Evolutionary conservation across 495 filamentous ascomycete species (phyloP), one percentile per base, ranked within the genome.

Genomic region (Penicillium lividum): DNA sequence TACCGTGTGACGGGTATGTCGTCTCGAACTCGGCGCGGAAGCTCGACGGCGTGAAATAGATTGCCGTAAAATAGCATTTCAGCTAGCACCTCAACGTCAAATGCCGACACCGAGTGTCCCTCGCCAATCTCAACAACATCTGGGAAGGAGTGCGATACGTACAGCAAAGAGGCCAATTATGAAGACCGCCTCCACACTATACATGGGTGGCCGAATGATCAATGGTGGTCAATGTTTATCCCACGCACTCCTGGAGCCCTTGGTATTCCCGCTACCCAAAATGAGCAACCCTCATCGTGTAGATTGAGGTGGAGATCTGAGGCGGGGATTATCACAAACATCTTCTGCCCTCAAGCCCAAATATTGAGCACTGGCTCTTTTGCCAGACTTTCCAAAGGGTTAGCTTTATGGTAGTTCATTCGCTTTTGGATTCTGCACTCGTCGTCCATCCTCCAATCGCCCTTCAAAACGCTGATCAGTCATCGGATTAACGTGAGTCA

Each of bases 1-100:
- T 51, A 33, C 48, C 48, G 30, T 51, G 11, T 51, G 48, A 51
- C 30, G 48, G 48, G 48, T 51, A 40, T 40, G n/a, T 36, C 36
- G 36, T 40, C 36, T 49, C 3, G 27, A 49, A 13, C 31, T 49
- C n/a, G 10, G 46, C 29, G n/a, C n/a, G 29, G 27, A 8, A 1
- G 46, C 46, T 49, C 7, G 15, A 31, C 11, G n/a, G 46, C 46
- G 31, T 29, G n/a, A 31, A 13, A 29, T 49, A 27, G 46, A 49
- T 28, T 31, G 15, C 27, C 10, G 29, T 3, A 28, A 13, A 49
- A 49, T 49, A 9, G 46, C 29, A 49, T 3, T 49, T 29, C 28
- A 31, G 27, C 29, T 30, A 7, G 13, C 46, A 28, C 25, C 46
- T 49, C 15, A 49, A 49, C 43, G 16, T 49, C 46, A 49, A 49